Conservation (phyloP, 805 yeast genomes). For the Starmerella scarabaei region DNA sequence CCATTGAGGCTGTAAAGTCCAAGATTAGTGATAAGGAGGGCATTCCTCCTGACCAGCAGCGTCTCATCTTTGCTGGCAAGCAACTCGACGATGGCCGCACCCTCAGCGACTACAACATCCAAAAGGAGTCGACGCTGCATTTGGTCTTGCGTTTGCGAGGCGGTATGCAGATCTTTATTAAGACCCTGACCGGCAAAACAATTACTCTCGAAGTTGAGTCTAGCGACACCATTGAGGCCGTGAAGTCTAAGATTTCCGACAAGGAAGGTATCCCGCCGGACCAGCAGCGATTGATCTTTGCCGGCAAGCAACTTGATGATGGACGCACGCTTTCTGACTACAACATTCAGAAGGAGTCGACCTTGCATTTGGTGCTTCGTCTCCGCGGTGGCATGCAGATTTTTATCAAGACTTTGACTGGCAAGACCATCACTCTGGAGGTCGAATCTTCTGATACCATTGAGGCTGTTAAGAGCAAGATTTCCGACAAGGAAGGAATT, state of each 20-base stretch:
- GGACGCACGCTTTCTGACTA: constrained; percentile 88
- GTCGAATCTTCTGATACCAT: constrained; percentile 98
- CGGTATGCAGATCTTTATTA: constrained; percentile 82
- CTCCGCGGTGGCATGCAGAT: constrained; percentile 80
- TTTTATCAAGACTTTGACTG: constrained; percentile 98
- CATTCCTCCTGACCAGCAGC: constrained; percentile 90
- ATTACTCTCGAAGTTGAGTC: constrained; percentile 82
- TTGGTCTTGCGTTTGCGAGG: constrained; percentile 77
- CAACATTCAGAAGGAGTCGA: constrained; percentile 90
- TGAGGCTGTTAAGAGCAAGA: constrained; percentile 97
- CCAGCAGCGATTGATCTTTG: constrained; percentile 88
- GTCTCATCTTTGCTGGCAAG: constrained; percentile 87
- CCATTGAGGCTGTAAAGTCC: constrained; percentile 83
- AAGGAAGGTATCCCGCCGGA: constrained; percentile 95
- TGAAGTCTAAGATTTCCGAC: constrained; percentile 86
- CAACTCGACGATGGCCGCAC: constrained; percentile 92
- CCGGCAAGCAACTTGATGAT: constrained; percentile 91
- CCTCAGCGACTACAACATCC: constrained; percentile 82
- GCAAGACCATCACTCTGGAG: constrained; percentile 97
- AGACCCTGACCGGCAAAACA: constrained; percentile 96
- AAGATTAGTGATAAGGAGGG: constrained; percentile 92
- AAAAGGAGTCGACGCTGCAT: constrained; percentile 77
- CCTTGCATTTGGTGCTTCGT: constrained; percentile 70
- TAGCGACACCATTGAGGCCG: constrained; percentile 88
- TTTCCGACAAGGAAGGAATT: constrained; percentile 98